Evolutionary conservation across 106 monocot species (phyloP), one percentile per base, ranked within the genome.

Genomic region (Platanthera zijinensis): DNA sequence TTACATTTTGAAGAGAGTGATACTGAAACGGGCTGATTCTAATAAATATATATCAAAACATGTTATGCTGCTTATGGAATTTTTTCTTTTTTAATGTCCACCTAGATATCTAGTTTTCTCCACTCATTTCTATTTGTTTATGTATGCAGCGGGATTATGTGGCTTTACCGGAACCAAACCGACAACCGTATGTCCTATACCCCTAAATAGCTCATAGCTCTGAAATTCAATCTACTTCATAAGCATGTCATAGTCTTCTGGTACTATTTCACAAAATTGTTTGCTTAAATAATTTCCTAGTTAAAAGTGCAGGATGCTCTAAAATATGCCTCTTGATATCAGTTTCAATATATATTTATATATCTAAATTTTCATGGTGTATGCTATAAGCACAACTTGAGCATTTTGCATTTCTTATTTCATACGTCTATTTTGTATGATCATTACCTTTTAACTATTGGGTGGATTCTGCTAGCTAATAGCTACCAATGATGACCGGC

Each of bases 101-200:
- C 32, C 25, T 13, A 32, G 30, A 25, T 12, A 32, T 32, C 28
- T 30, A 32, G 28, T 66, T 66, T 66, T 66, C 25, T 64, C 25
- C 25, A 32, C 66, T 66, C 11, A 66, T 30, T 39, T 30, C 15
- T 66, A 57, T 69, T 79, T 74, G 17, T 57, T 68, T 6, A 49
- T 66, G 52, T 72, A 57, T 69, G 47, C 85, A 85, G 85, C 59
- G 85, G 78, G 18, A 85, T 85, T 78, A 63, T 85, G 71, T 82
- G 75, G 82, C 75, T 85, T 19, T 85, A 85, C 48, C 73, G 85
- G 46, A 69, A 61, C 39, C 74, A 85, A 48, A 75, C 78, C 46
- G 81, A 78, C 17, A 72, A 82, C 14, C 82, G 85, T 85, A 85
- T 72, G 75, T 10, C 21, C 69, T 48, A 21, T 49, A 51, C 46